These are phyloP conservation scores for Meripilus lineatus DNA, from an alignment of 1,284 basidiomycete genomes.

Conservation along the genomic window DNA sequence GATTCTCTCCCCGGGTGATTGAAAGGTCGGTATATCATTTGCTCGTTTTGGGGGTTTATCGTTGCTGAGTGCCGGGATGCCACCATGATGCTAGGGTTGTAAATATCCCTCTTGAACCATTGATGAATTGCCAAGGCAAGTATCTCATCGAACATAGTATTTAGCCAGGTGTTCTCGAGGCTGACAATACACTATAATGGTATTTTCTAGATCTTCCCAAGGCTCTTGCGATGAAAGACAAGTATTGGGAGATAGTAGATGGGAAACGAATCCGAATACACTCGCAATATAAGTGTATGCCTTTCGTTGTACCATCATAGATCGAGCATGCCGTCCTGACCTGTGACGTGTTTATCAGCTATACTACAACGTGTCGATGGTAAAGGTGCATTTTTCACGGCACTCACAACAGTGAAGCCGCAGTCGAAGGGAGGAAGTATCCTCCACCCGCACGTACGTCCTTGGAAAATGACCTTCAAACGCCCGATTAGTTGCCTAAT, in stretches of 20 bases:
- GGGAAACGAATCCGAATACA: too few species aligned
- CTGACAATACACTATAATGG: too few species aligned
- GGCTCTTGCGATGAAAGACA: too few species aligned
- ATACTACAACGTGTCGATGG: slow-evolving; percentile 48
- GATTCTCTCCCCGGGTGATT: slow-evolving; percentile 34
- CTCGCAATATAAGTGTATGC: too few species aligned
- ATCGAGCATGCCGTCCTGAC: too few species aligned
- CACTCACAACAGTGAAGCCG: slow-evolving; percentile 49
- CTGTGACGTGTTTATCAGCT: too few species aligned
- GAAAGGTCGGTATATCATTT: slow-evolving; percentile 42
- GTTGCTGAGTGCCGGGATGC: slow-evolving; percentile 3
- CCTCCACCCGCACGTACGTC: slow-evolving; percentile 55
- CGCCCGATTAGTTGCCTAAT: background rate
- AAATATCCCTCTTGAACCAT: slow-evolving; percentile 42
- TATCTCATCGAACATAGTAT: too few species aligned
- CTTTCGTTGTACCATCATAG: too few species aligned
- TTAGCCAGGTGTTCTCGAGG: too few species aligned
- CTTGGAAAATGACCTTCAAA: slow-evolving; percentile 2
- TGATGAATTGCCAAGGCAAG: slow-evolving; percentile 44
- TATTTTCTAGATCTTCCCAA: too few species aligned
- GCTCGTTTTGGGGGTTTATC: too few species aligned
- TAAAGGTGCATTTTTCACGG: slow-evolving; percentile 49
- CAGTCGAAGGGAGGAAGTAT: slow-evolving; percentile 43
- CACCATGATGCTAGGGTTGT: slow-evolving; percentile 34
- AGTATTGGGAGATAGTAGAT: too few species aligned